Percentiles rank a stretch among this genome's conserved stretches.
phyloP scores from a whole-genome alignment of 345 rosid genomes.

The Luvunga scandens region DNA sequence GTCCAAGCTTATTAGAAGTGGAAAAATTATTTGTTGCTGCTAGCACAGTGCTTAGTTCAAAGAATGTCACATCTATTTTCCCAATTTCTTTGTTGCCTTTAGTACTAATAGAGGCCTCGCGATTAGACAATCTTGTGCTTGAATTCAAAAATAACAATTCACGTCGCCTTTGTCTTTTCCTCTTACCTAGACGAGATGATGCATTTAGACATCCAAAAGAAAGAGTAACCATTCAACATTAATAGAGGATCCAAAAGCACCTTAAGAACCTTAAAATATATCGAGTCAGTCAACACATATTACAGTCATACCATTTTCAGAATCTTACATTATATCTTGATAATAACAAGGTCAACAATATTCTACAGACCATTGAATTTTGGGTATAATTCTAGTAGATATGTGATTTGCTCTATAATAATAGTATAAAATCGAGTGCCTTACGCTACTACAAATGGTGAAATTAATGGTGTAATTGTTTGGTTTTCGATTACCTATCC shows the following conservation, averaged over 20 bases:
- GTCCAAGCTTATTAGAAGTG: conserved; percentile 14
- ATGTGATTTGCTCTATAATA: not conserved
- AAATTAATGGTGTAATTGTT: not conserved
- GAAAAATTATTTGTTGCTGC: conserved; percentile 18
- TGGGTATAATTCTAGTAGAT: no score
- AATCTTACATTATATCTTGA: not conserved
- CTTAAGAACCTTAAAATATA: not conserved
- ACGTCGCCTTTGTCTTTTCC: not conserved
- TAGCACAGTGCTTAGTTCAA: not conserved
- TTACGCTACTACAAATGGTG: not conserved
- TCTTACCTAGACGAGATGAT: not conserved
- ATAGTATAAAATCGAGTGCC: not conserved
- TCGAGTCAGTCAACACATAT: not conserved
- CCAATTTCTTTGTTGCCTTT: not conserved
- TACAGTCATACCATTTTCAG: not conserved
- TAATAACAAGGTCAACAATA: not conserved
- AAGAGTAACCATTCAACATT: not conserved
- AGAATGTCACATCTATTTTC: not conserved
- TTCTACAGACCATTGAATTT: no score
- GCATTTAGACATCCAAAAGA: not conserved
- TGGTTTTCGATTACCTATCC: not conserved
- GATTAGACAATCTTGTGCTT: not conserved
- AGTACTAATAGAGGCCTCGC: not conserved
- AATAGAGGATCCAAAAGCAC: no score
- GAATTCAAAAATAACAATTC: not conserved